Base-by-base conservation (phyloP, 2,329 filamentous ascomycete genomes). In the Exserohilum turcica region DNA sequence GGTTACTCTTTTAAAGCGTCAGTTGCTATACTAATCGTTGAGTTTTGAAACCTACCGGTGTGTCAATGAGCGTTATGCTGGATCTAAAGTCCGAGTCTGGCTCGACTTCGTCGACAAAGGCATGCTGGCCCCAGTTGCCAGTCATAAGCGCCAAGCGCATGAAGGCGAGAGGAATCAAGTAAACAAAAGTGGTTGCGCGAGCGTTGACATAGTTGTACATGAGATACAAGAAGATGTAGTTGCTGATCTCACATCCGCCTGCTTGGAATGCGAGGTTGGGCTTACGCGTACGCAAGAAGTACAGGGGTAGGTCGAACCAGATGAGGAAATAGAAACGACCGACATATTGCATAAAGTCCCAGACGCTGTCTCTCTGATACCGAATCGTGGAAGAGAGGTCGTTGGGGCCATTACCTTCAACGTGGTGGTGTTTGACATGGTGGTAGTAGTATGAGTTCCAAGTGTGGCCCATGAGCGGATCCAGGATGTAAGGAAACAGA, bases 361-460 rank as follows among this genome's bases (percentile, higher is more conserved):
- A 75, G 1, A 85, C 55, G 48, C 83, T 82, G 69, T 93, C 90
- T 5, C 90, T 83, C 69, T 92, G 88, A 71, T 90, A 92, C 12
- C 87, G 82, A 32, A 93, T 82, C 0, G 90, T 93, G 0, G 88
- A 89, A 1, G 86, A 90, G 0, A 92, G 79, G 66, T 93, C 90
- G 40, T 87, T 82, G 0, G 89, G 88, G 0, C 90, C 90, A 64
- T 93, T 93, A 57, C 85, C 87, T 74, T 92, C 90, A 49, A 92
- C 86, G 61, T 93, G 90, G 68, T 93, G 90, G 67, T 92, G 89
- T 78, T 93, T 93, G 68, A 92, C 88, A 66, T 93, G 90, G 68
- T 93, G 90, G 68, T 91, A 92, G 71, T 83, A 93, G 76, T 93
- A 93, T 2, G 86, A 87, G 75, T 93, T 91, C 88, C 89, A 92